Conservation (phyloP, 2,329 filamentous ascomycete species). For the Raffaelea arxii region DNA sequence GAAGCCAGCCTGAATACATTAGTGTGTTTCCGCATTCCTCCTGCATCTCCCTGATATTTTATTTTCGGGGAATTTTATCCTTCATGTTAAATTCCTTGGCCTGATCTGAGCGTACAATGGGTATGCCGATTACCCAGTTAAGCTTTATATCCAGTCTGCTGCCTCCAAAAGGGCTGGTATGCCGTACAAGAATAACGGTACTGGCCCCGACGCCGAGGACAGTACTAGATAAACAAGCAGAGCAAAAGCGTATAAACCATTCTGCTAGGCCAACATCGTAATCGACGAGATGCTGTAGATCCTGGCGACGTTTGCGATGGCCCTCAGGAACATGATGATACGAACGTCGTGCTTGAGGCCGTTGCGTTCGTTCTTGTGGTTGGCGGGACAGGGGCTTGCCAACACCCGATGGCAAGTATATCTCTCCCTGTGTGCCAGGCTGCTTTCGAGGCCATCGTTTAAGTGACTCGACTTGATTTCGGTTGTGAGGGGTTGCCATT, state of each 20-base stretch:
- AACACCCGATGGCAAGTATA: no score
- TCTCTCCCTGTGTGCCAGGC: not conserved
- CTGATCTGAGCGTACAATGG: constrained; percentile 4
- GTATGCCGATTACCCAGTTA: constrained; percentile 9
- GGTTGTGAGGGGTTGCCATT: no score
- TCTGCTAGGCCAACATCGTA: constrained; percentile 2
- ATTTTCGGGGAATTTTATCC: not conserved
- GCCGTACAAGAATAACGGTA: constrained; percentile 4
- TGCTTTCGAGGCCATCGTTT: constrained; percentile 8
- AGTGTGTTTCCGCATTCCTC: not conserved
- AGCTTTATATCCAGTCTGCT: constrained; percentile 7
- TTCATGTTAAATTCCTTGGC: not conserved
- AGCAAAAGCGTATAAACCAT: constrained; percentile 8
- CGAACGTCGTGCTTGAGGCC: not conserved
- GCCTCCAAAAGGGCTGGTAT: constrained; percentile 1
- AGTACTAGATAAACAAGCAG: constrained; percentile 6
- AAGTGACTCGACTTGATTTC: constrained; percentile 7
- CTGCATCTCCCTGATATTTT: not conserved
- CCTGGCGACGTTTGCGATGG: not conserved
- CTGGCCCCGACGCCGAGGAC: constrained; percentile 6
- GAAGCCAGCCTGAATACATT: not conserved
- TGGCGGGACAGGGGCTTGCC: no score
- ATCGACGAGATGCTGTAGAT: not conserved
- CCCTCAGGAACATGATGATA: not conserved
- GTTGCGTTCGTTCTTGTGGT: not conserved